phyloP scores from a whole-genome alignment of 73 alveolate genomes.

The Stentor roeselii region DNA sequence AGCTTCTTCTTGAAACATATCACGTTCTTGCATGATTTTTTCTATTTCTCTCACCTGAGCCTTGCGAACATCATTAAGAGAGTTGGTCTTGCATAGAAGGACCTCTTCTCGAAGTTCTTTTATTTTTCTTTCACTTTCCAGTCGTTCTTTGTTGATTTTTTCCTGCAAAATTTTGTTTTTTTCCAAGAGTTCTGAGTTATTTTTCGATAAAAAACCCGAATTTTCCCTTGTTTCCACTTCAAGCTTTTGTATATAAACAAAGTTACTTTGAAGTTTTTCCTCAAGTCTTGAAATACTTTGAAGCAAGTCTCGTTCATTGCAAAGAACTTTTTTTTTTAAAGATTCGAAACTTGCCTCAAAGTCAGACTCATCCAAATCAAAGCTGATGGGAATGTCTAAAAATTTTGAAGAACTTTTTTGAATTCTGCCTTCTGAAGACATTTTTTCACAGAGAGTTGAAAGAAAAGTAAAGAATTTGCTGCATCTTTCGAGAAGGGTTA shows the following conservation, averaged over 20 bases:
- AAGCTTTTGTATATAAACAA: background rate
- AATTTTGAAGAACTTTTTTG: background rate
- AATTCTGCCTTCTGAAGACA: no score
- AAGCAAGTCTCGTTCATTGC: background rate
- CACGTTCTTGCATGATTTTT: conserved; percentile 12
- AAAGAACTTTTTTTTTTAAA: no score
- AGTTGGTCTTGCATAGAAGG: background rate
- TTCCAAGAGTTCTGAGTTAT: background rate
- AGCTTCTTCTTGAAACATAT: conserved; percentile 1
- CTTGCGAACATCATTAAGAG: background rate
- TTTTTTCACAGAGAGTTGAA: no score
- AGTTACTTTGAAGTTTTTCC: background rate
- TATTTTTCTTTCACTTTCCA: background rate
- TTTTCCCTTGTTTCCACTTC: background rate
- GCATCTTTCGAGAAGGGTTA: background rate
- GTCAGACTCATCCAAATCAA: background rate
- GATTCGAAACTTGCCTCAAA: background rate
- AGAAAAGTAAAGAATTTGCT: no score
- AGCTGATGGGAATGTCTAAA: background rate
- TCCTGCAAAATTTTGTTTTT: background rate
- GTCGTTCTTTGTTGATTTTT: background rate
- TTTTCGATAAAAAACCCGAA: background rate
- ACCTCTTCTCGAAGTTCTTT: background rate
- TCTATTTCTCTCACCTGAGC: conserved; percentile 7
- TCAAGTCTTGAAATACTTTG: background rate